Percentiles rank a stretch among this genome's conserved stretches.
These are phyloP conservation scores for Kwoniella dendrophila DNA, from an alignment of 768 basidiomycete species.

Conservation along the genomic window DNA sequence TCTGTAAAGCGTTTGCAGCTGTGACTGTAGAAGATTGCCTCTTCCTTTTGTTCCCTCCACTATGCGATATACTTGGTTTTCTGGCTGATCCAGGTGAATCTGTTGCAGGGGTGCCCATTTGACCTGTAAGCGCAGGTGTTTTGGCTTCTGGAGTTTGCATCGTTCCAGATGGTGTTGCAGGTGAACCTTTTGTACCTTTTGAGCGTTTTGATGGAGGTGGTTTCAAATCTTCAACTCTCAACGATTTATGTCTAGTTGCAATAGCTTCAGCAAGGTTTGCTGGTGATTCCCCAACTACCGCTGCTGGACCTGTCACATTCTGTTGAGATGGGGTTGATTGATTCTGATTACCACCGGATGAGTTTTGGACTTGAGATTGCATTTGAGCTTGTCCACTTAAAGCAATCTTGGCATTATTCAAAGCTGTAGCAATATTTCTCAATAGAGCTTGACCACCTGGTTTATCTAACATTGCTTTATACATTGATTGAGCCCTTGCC, in stretches of 20 bases:
- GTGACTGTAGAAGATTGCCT: slow-evolving; percentile 18
- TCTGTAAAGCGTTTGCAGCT: slow-evolving; percentile 15
- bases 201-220: slow-evolving; percentile 42
- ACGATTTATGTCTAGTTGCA: slow-evolving; percentile 36
- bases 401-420: slow-evolving; percentile 8
- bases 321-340: background rate
- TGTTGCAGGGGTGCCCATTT: background rate
- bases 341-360: background rate
- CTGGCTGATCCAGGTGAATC: slow-evolving; percentile 16
- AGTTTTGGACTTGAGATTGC: background rate
- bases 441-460: slow-evolving; percentile 13
- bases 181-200: slow-evolving; percentile 19
- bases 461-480: slow-evolving; percentile 6
- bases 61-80: background rate
- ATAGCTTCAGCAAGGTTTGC: slow-evolving; percentile 24
- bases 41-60: slow-evolving; percentile 23
- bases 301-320: background rate
- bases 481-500: slow-evolving; percentile 12
- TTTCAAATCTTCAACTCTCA: slow-evolving; percentile 49
- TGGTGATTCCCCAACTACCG: background rate
- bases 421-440: background rate
- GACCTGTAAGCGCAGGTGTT: slow-evolving; percentile 5
- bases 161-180: slow-evolving; percentile 24
- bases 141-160: slow-evolving; percentile 23
- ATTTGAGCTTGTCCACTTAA: background rate